phyloP scores from a whole-genome alignment of 176 grass and related monocot genomes.

The Hyparrhenia diplandra region DNA sequence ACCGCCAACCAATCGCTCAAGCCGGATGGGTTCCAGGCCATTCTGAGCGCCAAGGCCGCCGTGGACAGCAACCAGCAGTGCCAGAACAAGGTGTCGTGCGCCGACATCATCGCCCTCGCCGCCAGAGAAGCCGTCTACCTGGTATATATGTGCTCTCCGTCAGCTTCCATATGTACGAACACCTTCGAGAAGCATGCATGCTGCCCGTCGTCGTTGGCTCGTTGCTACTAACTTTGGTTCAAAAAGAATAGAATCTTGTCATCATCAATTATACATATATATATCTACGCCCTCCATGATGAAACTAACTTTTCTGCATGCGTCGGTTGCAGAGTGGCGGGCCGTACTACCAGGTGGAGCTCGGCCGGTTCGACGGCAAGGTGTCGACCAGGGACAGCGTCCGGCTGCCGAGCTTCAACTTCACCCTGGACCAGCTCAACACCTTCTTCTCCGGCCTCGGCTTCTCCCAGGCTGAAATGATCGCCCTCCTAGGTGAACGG shows the following conservation, averaged over 20 bases:
- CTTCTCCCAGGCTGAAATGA: conserved; percentile 38
- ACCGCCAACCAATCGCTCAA: conserved; percentile 40
- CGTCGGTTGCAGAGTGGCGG: conserved; percentile 40
- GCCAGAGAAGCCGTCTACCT: conserved; percentile 32
- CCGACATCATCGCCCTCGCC: conserved; percentile 48
- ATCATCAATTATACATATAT: background rate
- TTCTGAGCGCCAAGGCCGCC: conserved; percentile 44
- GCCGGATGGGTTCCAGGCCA: conserved; percentile 30
- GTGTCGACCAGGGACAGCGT: conserved; percentile 33
- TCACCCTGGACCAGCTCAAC: conserved; percentile 44
- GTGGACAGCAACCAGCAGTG: conserved; percentile 46
- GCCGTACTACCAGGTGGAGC: conserved; percentile 45
- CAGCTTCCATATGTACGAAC: no score
- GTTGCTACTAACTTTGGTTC: background rate
- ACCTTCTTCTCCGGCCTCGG: conserved; percentile 33
- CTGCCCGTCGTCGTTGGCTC: no score
- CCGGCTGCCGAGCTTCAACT: conserved; percentile 26
- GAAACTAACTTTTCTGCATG: background rate
- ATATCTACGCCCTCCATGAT: no score
- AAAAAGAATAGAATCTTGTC: background rate
- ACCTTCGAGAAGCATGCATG: no score
- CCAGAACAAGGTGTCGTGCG: conserved; percentile 49
- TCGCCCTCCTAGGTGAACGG: conserved; percentile 47
- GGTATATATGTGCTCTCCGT: background rate
- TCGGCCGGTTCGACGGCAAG: conserved; percentile 45